These are phyloP conservation scores for Mucor saturninus DNA, from an alignment of 371 early-diverging fungal species.

Conservation along the genomic window DNA sequence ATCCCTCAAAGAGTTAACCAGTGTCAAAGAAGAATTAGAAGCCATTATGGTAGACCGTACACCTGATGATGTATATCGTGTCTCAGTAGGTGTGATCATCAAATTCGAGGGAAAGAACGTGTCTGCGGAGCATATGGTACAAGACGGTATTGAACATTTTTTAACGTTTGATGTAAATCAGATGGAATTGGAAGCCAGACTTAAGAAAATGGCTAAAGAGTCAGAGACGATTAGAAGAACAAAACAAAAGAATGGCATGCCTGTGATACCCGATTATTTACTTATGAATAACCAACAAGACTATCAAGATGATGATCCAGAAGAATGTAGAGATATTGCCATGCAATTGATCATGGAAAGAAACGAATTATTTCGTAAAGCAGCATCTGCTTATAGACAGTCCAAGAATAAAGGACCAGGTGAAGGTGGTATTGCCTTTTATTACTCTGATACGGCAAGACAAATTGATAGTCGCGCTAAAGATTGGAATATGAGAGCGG, in stretches of 20 bases:
- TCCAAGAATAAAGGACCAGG: conserved; percentile 58
- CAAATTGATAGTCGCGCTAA: conserved; percentile 63
- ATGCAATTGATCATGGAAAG: conserved; percentile 54
- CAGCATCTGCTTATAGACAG: conserved; percentile 58
- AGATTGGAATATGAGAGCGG: conserved; percentile 76
- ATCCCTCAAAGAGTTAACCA: conserved; percentile 23
- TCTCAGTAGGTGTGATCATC: conserved; percentile 48
- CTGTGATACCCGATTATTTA: conserved; percentile 51
- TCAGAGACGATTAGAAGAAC: conserved; percentile 19
- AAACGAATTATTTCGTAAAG: conserved; percentile 69
- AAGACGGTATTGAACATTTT: conserved; percentile 54
- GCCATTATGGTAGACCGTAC: conserved; percentile 52
- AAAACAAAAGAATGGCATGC: conserved; percentile 28
- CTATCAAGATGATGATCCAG: conserved; percentile 66
- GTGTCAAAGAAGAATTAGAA: conserved; percentile 39
- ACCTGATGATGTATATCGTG: conserved; percentile 39
- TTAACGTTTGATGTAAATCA: conserved; percentile 42
- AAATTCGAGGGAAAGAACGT: conserved; percentile 18
- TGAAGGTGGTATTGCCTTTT: conserved; percentile 69
- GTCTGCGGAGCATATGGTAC: conserved; percentile 32
- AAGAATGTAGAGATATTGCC: conserved; percentile 63
- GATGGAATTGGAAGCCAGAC: conserved; percentile 34
- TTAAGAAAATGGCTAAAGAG: conserved; percentile 37
- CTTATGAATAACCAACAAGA: conserved; percentile 45
- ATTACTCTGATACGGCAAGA: conserved; percentile 72